Evolutionary conservation across 208 protist genomes (phyloP), one percentile per base, ranked within the genome.

Genomic region (Borovskyia barvae): DNA sequence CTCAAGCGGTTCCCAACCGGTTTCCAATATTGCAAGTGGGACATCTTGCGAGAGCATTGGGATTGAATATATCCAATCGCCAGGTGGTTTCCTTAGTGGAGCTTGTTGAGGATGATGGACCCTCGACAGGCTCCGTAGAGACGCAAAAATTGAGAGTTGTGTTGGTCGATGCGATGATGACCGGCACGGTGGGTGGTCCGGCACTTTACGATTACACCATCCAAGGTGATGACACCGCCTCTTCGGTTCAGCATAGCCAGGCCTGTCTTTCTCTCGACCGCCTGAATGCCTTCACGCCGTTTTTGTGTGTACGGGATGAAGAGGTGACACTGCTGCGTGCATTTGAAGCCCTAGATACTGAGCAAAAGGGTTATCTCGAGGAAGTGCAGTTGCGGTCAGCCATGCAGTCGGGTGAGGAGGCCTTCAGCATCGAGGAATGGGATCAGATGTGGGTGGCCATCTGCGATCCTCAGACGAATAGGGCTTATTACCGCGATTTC

Each of bases 1-100:
- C 56, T 2, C 30, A 43, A 8, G 0, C 43, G 15, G 46, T 25
- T 5, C 14, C 14, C 3, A 22, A 80, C 51, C 65, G 70, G 25
- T 83, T 95, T 49, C 82, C 89, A 17, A 89, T 72, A 1, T 35
- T 93, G 25, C 67, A 81, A 19, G 77, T 95, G 42, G 89, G 84
- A 12, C 93, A 80, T 55, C 52, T 97, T 40, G 79, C 87, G 3
- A 81, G 92, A 28, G 84, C 87, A 9, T 80, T 97, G 78, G 89
- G 92, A 17, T 68, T 97, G 8, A 92, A 95, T 39, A 46, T 91
- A 35, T 80, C 76, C 1, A 76, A 87, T 40, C 42, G 66, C 29
- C 64, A 93, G 24, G 68, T 92, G 0, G 63, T 82, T 11, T 59
- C 69, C 15, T 37, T 95, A 6, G 76, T 92, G 2, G 69, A 86